These are phyloP conservation scores for Kwoniella bestiolae DNA, from an alignment of 768 basidiomycete species.

Conservation along the genomic window DNA sequence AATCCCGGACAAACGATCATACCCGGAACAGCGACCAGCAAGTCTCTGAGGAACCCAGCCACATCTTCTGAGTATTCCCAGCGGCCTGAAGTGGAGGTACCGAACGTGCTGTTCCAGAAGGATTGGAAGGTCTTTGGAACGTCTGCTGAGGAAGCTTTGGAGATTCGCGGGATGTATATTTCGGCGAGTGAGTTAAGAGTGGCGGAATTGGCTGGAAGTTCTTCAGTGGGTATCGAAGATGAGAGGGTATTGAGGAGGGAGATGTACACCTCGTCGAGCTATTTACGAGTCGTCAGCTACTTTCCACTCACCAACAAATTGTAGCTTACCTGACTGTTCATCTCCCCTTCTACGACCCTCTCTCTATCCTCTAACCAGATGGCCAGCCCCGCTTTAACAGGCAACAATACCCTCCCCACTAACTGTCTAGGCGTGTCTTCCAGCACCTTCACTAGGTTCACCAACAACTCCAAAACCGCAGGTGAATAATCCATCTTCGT, in stretches of 20 bases:
- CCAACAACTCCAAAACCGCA: constrained; percentile 30
- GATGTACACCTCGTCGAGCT: constrained; percentile 46
- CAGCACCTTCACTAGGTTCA: constrained; percentile 14
- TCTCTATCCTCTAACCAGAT: constrained; percentile 34
- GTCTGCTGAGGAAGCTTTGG: constrained; percentile 19
- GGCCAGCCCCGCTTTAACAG: constrained; percentile 19
- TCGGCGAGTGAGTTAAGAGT: constrained; percentile 37
- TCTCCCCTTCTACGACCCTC: constrained; percentile 2
- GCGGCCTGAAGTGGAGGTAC: not conserved
- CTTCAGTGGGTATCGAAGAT: constrained; percentile 16
- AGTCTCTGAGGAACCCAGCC: constrained; percentile 31
- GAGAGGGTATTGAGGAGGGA: constrained; percentile 26
- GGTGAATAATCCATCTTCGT: constrained; percentile 23
- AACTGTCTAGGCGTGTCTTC: constrained; percentile 23
- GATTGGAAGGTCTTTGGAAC: constrained; percentile 40
- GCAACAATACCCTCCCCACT: constrained; percentile 22
- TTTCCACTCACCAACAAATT: not conserved
- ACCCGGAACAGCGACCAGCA: constrained; percentile 42
- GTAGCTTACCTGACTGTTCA: not conserved
- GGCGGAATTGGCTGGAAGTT: constrained; percentile 23
- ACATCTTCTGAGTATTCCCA: constrained; percentile 36
- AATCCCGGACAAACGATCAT: constrained; percentile 40
- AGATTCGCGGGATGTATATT: constrained; percentile 42
- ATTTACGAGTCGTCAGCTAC: not conserved
- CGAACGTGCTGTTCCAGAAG: constrained; percentile 40